These are phyloP conservation scores for Trichoderma arundinaceum DNA, from an alignment of 2,329 filamentous ascomycete species.

Conservation along the genomic window DNA sequence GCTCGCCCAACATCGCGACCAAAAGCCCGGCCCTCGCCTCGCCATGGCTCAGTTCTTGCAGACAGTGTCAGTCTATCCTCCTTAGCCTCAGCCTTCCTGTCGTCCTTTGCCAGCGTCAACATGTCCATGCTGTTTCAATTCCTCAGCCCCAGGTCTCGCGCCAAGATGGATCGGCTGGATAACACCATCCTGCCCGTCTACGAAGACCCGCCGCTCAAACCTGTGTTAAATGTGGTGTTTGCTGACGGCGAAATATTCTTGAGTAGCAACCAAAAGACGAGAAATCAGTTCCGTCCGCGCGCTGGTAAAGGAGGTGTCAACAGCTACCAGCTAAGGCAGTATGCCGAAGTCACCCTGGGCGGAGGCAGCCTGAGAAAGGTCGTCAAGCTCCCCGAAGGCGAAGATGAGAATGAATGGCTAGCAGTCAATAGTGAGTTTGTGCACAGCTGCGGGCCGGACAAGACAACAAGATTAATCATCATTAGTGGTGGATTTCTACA, in stretches of 20 bases:
- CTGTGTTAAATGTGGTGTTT: conserved; percentile 34
- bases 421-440: conserved; percentile 85
- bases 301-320: conserved; percentile 85
- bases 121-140: conserved; percentile 43
- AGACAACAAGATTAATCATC: neutral
- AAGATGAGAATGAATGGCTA: conserved; percentile 97
- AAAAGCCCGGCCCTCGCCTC: conserved; percentile 17
- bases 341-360: conserved; percentile 95
- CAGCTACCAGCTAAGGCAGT: conserved; percentile 92
- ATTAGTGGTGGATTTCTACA: conserved; percentile 98
- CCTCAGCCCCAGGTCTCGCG: conserved; percentile 43
- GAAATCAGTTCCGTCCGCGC: conserved; percentile 90
- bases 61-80: conserved; percentile 48
- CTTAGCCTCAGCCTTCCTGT: conserved; percentile 17
- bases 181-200: conserved; percentile 43
- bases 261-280: conserved; percentile 80
- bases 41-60: conserved; percentile 51
- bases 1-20: conserved; percentile 13
- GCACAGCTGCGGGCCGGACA: too few species aligned
- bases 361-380: conserved; percentile 95
- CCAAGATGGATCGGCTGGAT: conserved; percentile 42
- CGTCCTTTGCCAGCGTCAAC: conserved; percentile 31
- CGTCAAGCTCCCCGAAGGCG: conserved; percentile 94
- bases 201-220: conserved; percentile 39
- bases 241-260: conserved; percentile 41